Percentiles rank a stretch among this genome's conserved stretches.
Evolutionary conservation across 371 early-diverging fungal genomes (phyloP).

Genomic region (Mucor indicus): DNA sequence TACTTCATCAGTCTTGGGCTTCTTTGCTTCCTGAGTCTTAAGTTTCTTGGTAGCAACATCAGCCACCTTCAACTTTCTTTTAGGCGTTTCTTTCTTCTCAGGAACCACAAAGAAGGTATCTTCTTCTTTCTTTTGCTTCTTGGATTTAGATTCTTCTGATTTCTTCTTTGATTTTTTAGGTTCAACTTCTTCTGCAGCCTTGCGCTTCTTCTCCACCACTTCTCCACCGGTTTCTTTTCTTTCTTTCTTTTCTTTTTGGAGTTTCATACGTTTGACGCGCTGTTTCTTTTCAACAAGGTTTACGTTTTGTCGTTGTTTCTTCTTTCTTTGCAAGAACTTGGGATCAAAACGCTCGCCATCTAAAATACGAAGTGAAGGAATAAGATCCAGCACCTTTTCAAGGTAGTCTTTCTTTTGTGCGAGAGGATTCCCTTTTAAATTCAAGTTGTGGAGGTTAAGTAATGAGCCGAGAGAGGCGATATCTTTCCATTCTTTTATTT

Average conservation of each 20-base stretch:
- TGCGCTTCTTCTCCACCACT: slow-evolving; percentile 15
- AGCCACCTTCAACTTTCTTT: neutral
- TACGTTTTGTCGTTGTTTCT: slow-evolving; percentile 44
- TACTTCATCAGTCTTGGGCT: neutral
- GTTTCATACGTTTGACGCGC: slow-evolving; percentile 31
- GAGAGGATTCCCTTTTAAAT: slow-evolving; percentile 79
- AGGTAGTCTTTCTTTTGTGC: slow-evolving; percentile 61
- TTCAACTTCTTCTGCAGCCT: slow-evolving; percentile 8
- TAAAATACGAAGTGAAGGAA: slow-evolving; percentile 72
- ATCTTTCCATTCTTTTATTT: slow-evolving; percentile 61
- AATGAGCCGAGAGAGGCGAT: slow-evolving; percentile 64
- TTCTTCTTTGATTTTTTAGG: slow-evolving; percentile 17
- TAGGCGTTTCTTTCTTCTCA: slow-evolving; percentile 1
- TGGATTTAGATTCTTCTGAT: neutral
- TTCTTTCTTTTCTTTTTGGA: slow-evolving; percentile 27
- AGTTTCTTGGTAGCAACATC: too few species aligned
- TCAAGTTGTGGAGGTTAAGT: slow-evolving; percentile 64
- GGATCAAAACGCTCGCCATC: slow-evolving; percentile 84
- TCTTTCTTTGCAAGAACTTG: slow-evolving; percentile 69
- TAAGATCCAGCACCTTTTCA: slow-evolving; percentile 62
- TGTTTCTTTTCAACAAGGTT: slow-evolving; percentile 43
- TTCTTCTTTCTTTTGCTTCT: neutral
- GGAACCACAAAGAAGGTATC: neutral
- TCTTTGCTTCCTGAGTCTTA: neutral
- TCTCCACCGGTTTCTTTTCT: slow-evolving; percentile 8